A percentile compares a stretch with the other conserved stretches of the same genome.
phyloP scores from a whole-genome alignment of 208 protist species.

The Leishmania aethiopica region DNA sequence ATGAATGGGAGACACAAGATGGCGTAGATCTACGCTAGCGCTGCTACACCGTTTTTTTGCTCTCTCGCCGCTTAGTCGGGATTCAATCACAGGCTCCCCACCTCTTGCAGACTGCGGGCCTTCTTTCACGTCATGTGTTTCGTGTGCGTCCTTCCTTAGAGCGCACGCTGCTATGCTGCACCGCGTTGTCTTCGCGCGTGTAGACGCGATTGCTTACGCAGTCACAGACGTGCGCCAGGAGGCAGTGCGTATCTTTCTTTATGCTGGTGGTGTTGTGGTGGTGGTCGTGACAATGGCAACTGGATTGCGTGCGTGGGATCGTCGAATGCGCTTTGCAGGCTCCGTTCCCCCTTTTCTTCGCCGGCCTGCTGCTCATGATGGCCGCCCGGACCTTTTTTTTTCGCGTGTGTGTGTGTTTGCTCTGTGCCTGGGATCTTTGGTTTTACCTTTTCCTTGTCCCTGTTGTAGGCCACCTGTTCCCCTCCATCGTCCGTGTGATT shows the following conservation, averaged over 20 bases:
- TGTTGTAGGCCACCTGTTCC: neutral
- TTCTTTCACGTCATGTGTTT: neutral
- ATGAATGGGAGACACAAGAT: neutral
- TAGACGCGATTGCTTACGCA: neutral
- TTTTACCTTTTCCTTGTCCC: neutral
- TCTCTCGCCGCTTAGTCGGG: neutral
- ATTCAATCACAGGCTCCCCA: neutral
- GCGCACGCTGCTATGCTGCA: neutral
- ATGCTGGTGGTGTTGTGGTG: neutral
- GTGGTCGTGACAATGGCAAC: neutral
- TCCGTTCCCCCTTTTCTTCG: neutral
- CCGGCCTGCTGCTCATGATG: neutral
- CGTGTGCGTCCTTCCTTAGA: neutral
- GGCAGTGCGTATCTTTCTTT: neutral
- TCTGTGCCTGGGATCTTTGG: neutral
- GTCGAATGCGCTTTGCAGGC: neutral
- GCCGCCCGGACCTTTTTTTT: neutral
- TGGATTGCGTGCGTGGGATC: neutral
- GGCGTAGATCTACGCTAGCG: neutral
- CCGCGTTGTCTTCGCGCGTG: neutral
- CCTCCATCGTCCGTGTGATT: neutral
- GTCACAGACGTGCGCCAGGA: neutral
- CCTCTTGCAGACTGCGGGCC: neutral
- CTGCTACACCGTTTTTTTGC: neutral
- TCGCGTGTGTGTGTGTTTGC: neutral